Base-by-base conservation (phyloP, 2,329 filamentous ascomycete genomes). In the Lecanicillium sp. region DNA sequence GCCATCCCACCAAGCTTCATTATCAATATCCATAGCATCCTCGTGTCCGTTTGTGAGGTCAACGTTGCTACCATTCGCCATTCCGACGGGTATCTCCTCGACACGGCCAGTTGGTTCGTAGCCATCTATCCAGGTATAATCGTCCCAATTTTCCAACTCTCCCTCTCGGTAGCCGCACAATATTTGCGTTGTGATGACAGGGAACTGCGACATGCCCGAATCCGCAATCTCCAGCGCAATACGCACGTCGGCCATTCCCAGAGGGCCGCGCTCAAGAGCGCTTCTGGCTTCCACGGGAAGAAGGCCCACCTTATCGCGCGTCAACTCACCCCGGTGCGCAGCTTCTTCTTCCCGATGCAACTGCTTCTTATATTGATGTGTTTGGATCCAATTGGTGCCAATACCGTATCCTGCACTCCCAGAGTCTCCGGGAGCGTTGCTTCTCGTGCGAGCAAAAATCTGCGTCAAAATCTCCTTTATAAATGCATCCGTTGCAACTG, bases 201-300 rank as follows among this genome's bases (percentile, higher is more conserved):
- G 86, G 63, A 92, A 89, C 43, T 85, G 79, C 9, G 80, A 78
- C 45, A 94, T 70, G 43, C 85, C 81, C 18, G 75, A 77, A 38
- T 92, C 85, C 11, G 83, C 80, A 46, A 95, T 72, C 43, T 84
- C 77, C 13, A 94, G 59, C 1, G 85, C 79, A 3, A 95, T 65
- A 28, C 83, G 74, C 34, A 95, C 60, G 56, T 95, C 90, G 14
- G 80, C 78, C 63, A 90, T 82, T 12, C 80, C 80, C 2, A 95
- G 62, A 1, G 85, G 78, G 5, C 79, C 75, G 29, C 87, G 71
- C 49, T 83, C 78, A 40, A 76, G 76, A 13, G 83, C 80, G 38
- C 83, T 81, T 54, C 84, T 87, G 3, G 84, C 77, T 59, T 95
- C 88, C 27, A 88, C 66, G 0, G 89, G 90, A 5, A 95, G 63